Evolutionary conservation across 495 filamentous ascomycete genomes (phyloP).

Genomic region (Evansstolkia leycettana): DNA sequence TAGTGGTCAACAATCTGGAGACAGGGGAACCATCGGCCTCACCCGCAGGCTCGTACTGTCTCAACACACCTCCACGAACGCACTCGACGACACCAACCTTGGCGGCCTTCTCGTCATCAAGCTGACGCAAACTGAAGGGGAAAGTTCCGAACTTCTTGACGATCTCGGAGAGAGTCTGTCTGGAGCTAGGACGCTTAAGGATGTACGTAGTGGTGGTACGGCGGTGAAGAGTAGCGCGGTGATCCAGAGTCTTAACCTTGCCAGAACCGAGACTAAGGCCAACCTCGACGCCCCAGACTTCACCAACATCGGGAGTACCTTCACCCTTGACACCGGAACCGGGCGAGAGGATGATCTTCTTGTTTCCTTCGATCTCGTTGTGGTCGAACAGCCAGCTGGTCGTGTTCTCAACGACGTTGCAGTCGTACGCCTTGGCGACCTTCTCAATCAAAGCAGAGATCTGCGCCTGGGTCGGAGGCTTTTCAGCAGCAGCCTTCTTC

Average conservation of each 20-base stretch:
- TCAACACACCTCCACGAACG: constrained; percentile 76
- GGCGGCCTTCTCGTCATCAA: constrained; percentile 90
- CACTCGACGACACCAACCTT: constrained; percentile 96
- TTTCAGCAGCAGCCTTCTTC: constrained; percentile 74
- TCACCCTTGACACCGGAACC: constrained; percentile 81
- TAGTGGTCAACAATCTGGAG: constrained; percentile 73
- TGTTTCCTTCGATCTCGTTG: constrained; percentile 95
- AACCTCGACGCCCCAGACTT: constrained; percentile 96
- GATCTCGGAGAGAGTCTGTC: constrained; percentile 81
- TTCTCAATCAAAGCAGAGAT: constrained; percentile 84
- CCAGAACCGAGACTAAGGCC: constrained; percentile 82
- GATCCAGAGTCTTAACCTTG: constrained; percentile 83
- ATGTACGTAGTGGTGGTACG: constrained; percentile 81
- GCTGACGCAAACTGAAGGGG: constrained; percentile 93
- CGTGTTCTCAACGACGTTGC: constrained; percentile 91
- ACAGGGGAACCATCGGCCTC: constrained; percentile 80
- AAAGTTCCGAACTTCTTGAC: constrained; percentile 95
- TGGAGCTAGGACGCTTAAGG: constrained; percentile 83
- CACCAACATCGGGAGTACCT: constrained; percentile 77
- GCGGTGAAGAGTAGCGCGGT: constrained; percentile 82
- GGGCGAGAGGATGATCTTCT: constrained; percentile 92
- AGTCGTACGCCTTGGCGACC: constrained; percentile 80
- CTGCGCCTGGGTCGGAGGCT: constrained; percentile 66
- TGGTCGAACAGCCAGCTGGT: constrained; percentile 91
- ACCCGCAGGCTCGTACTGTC: constrained; percentile 90